Conservation (phyloP, 306 rosid genomes). For the Heteromeles arbutifolia region DNA sequence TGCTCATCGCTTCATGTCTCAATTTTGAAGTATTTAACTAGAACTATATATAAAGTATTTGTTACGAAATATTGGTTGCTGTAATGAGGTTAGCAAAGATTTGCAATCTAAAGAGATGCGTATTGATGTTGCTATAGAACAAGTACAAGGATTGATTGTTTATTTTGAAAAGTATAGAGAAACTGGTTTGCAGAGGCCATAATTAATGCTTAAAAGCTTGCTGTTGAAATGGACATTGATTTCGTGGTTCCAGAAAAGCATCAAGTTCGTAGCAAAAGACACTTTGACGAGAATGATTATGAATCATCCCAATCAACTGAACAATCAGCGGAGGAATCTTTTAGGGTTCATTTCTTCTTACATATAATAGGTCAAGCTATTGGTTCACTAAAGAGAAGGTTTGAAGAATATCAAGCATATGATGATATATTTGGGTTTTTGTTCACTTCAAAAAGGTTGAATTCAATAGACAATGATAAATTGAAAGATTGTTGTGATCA, state of each 20-base stretch:
- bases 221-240: background rate
- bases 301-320: background rate
- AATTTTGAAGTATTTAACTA: background rate
- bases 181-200: background rate
- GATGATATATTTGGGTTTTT: background rate
- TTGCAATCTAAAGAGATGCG: background rate
- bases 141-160: background rate
- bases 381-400: background rate
- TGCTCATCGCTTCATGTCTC: background rate
- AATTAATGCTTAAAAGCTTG: background rate
- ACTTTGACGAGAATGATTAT: background rate
- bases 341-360: background rate
- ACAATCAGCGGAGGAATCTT: background rate
- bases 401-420: background rate
- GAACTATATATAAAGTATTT: background rate
- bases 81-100: background rate
- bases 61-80: background rate
- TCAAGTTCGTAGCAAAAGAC: background rate
- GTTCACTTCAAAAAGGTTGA: background rate
- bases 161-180: background rate
- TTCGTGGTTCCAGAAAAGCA: background rate
- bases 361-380: background rate
- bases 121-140: background rate
- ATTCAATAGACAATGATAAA: background rate
- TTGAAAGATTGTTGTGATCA: background rate